Evolutionary conservation across 441 rosid genomes (phyloP).

Genomic region (Croton laevigatus): DNA sequence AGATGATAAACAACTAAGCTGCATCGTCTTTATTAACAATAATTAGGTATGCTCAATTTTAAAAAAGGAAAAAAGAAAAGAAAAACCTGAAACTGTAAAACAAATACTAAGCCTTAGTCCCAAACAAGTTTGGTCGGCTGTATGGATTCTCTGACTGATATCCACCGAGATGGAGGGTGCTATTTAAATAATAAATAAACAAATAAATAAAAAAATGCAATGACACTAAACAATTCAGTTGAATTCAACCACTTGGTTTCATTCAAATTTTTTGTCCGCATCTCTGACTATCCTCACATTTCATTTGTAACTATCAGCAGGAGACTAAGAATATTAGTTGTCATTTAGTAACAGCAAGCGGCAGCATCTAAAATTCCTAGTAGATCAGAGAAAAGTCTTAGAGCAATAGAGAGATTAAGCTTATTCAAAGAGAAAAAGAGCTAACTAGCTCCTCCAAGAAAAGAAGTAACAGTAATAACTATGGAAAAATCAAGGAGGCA

Average conservation of each 20-base stretch:
- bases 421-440: not conserved
- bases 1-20: not conserved
- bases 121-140: not conserved
- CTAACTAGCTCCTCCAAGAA: not conserved
- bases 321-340: not conserved
- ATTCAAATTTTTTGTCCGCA: not conserved
- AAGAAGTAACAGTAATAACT: not conserved
- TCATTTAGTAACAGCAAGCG: not conserved
- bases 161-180: no score
- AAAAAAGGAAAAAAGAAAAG: not conserved
- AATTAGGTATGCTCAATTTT: not conserved
- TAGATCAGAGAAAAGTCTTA: not conserved
- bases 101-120: not conserved
- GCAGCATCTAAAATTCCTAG: not conserved
- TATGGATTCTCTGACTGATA: not conserved
- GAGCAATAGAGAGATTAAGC: not conserved
- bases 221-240: no score
- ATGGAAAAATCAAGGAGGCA: conserved; percentile 22
- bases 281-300: not conserved
- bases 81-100: not conserved
- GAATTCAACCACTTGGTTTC: not conserved
- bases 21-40: not conserved
- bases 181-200: no score
- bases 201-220: no score
- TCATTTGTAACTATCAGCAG: not conserved